Evolutionary conservation across 164 flowering plant genomes (phyloP).

Genomic region (Warburgia ugandensis): DNA sequence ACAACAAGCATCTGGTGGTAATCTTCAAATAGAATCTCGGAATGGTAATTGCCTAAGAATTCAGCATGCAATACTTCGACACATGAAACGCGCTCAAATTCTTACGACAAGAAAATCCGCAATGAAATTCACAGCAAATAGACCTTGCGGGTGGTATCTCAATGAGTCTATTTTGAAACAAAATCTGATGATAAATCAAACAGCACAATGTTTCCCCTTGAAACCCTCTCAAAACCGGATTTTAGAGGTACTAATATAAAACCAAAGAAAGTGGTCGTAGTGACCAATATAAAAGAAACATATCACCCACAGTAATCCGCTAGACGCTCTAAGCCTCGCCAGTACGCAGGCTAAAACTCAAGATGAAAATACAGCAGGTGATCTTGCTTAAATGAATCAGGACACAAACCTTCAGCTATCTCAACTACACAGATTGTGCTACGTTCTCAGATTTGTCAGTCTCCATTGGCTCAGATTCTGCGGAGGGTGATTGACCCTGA

Average conservation of each 20-base stretch:
- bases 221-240: constrained; percentile 23
- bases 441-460: constrained; percentile 38
- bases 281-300: too few species aligned
- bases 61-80: too few species aligned
- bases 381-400: background rate
- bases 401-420: background rate
- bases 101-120: too few species aligned
- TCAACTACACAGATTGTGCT: constrained; percentile 15
- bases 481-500: constrained; percentile 28
- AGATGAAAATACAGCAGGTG: background rate
- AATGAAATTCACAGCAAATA: too few species aligned
- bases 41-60: too few species aligned
- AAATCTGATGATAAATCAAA: background rate
- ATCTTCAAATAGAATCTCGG: too few species aligned
- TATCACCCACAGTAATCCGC: background rate
- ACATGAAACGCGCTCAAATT: too few species aligned
- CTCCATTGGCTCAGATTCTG: constrained; percentile 60
- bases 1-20: too few species aligned
- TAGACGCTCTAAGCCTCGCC: background rate
- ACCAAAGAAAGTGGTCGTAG: too few species aligned
- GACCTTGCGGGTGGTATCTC: too few species aligned
- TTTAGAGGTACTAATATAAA: constrained; percentile 8
- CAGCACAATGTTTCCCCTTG: background rate
- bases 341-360: background rate
- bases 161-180: background rate